Base-by-base conservation (phyloP, 2,329 filamentous ascomycete species). In the Paramyrothecium sp. region DNA sequence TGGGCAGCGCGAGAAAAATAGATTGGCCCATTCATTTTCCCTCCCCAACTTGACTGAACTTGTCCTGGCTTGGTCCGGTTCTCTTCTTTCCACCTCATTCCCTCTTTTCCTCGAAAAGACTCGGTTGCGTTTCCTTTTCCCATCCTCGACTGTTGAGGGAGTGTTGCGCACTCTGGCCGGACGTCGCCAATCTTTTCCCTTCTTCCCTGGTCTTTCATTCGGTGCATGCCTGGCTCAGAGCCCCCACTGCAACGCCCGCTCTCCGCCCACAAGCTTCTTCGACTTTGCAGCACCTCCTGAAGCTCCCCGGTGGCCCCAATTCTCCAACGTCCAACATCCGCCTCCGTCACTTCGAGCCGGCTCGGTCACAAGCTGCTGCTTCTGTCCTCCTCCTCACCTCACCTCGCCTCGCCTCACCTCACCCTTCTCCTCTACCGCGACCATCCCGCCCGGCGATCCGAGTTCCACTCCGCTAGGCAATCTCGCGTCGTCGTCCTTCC, bases 341-440 rank as follows among this genome's bases (percentile, higher is more conserved):
- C 56, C 56, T 23, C 46, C 57, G 56, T 33, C 59, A 55, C 54
- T 56, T 56, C 65, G 66, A 73, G 64, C 67, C 67, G 67, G 71
- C 71, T 69, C 70, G 72, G 69, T 71, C 70, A 70, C 71, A 69
- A 69, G 71, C 69, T 73, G 64, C 67, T 66, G 59, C 64, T 71
- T 62, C 61, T 61, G 63, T 62, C 56, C 52, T 63, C 60, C 56
- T 59, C 55, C 56, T 62, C 54, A 47, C 46, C 62, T 58, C 55
- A 46, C 30, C 17, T 59, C 61, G 61, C 63, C 63, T 59, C 54
- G 53, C 33, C 47, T 56, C 19, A 19, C 16, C 17, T 17, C 17
- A 17, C n/a, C 48, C 8, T 51, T 38, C 47, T 49, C 47, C 20
- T 17, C 16, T 20, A 20, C 47, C 22, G 38, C 38, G n/a, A 19